Evolutionary conservation across 768 basidiomycete genomes (phyloP), one percentile per base, ranked within the genome.

Genomic region (Lactifluus hygrophoroides): DNA sequence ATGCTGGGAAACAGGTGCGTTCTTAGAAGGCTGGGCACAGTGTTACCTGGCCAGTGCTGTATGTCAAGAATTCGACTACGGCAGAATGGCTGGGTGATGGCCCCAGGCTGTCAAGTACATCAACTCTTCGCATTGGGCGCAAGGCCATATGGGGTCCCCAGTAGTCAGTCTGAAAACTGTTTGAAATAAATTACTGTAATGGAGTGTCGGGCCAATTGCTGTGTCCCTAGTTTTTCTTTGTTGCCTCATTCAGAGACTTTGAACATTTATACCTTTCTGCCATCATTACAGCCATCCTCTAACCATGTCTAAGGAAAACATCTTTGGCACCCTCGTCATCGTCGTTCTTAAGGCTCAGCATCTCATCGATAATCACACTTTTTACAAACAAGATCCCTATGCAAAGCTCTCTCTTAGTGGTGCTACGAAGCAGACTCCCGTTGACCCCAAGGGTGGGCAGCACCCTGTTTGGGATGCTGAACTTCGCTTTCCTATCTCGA

Each of bases 401-500:
- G 85, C 84, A 3, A 79, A 86, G 62, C 76, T 83, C 6, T 73
- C 75, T 2, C 71, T 94, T 57, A 71, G 75, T 70, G 82, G 83
- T 38, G 74, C 74, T 17, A 83, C 79, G 51, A 82, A 88, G 67
- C 80, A 80, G 57, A 93, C 91, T 0, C 76, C 80, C 53, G 78
- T 84, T 58, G 87, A 91, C 66, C 76, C 83, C 64, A 91, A 86
- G 68, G 94, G 94, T 2, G 94, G 94, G 0, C 94, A 97, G 68
- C 88, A 90, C 70, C 94, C 94, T 2, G 81, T 85, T 58, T 97
- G 94, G 92, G 94, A 96, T 68, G 83, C 83, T 34, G 93, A 96
- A 70, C 70, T 94, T 52, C 82, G 91, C 43, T 84, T 93, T 69
- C 79, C 84, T 5, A 76, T 97, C 47, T 69, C 80, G 64, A 83